Base-by-base conservation (phyloP, 1,284 basidiomycete genomes). In the Pisolithus thermaeus region DNA sequence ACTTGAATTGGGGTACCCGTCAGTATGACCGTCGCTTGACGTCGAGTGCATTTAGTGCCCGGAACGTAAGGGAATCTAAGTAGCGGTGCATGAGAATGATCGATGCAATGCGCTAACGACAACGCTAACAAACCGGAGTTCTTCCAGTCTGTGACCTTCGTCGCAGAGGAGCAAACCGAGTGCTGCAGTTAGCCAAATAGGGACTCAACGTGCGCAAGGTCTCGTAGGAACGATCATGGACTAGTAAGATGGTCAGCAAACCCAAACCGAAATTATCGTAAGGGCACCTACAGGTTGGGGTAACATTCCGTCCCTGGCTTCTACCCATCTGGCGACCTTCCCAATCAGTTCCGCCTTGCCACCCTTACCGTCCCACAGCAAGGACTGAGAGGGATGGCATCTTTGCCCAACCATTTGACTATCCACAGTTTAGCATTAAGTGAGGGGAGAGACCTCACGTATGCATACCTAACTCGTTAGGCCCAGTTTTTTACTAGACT, bases 171-270 rank as follows among this genome's bases (percentile, higher is more conserved):
- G 72, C 9, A 99, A 70, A 0, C 97, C 97, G 32, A 99, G n/a
- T 92, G 46, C 79, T 84, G 54, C 90, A 90, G 54, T 78, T 81
- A 1, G 83, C 83, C 4, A 97, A 76, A 61, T 94, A 82, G 4
- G 73, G 82, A 7, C 84, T 79, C 8, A 97, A 73, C 2, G 87
- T 87, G n/a, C 94, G 83, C 46, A 99, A 76, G 0, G 94, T 97
- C 68, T 99, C 96, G 61, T 99, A 99, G 0, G 97, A 1, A 97
- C 96, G 59, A 99, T 98, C 92, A 99, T 93, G n/a, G 43, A 99
- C 96, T 94, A 50, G 3, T 46, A 36, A 43, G 43, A 28, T 14
- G 36, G 32, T 23, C 46, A 50, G 20, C 12, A 7, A 27, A 20
- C 41, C 18, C 9, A 14, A 44, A 49, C 16, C n/a, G 28, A 8